Base-by-base conservation (phyloP, 441 rosid species). In the Populus hybrid region DNA sequence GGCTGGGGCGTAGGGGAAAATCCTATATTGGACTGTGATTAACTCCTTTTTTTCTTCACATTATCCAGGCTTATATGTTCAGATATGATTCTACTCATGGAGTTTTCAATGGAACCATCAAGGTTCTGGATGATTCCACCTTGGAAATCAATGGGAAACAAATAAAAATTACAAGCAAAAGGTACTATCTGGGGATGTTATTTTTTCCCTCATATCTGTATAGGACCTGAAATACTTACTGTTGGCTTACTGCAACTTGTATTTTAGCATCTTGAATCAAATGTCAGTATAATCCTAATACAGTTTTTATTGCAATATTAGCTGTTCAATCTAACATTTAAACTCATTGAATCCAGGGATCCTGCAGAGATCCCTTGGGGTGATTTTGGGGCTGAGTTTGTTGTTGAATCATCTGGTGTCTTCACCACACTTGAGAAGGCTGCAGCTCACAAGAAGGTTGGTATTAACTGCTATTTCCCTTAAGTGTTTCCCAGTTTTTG, bases 351-450 rank as follows among this genome's bases (percentile, higher is more conserved):
- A 30, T 50, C 76, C 86, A 96, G 99, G 85, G 89, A 94, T 78
- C 99, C 98, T 68, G 89, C 92, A 73, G 97, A 96, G 81, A 94
- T 96, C 79, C 98, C 99, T 57, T 94, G 99, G 99, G 98, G 97
- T 82, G 92, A 93, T 81, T 88, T 68, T 84, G 97, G 98, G 72
- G 98, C 90, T 38, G 97, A 93, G 28, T 94, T 87, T 75, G 98
- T 96, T 72, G 92, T 96, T 78, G 99, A 96, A 85, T 93, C 98
- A 70, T 96, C 99, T 32, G 99, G 98, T 26, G 91, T 89, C 72
- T 96, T 96, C 86, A 94, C 98, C 46, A 92, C 97, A 75, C 46
- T 90, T 61, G 92, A 80, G 23, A 94, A 94, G 88, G 99, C 99
- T 72, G 87, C 93, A 30, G 81, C 93, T 73, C 99, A 96, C 84